These are phyloP conservation scores for Xerocomus minutiporus DNA, from an alignment of 1,284 basidiomycete species.

Conservation along the genomic window DNA sequence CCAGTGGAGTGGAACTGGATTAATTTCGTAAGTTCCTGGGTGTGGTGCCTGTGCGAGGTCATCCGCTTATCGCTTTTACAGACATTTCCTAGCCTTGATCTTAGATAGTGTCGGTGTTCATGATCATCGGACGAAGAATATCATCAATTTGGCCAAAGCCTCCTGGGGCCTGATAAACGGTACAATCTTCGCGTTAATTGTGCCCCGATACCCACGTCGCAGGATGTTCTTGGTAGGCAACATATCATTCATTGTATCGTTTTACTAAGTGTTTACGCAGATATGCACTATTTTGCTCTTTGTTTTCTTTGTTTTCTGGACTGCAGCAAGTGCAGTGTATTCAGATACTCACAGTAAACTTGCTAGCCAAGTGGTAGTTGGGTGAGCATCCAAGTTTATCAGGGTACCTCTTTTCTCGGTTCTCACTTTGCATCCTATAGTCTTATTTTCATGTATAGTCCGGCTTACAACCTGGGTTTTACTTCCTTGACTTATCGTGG, in stretches of 20 bases:
- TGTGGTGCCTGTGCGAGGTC: too few relatives aligned
- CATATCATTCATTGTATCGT: not conserved
- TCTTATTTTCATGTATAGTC: not conserved
- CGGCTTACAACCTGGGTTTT: not conserved
- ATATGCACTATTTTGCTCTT: constrained; percentile 14
- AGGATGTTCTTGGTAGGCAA: constrained; percentile 16
- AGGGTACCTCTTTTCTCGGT: not conserved
- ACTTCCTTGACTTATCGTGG: not conserved
- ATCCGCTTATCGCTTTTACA: constrained; percentile 1
- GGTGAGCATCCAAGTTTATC: constrained; percentile 2
- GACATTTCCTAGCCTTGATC: constrained; percentile 13
- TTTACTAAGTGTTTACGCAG: constrained; percentile 1
- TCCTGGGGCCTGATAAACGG: constrained; percentile 13
- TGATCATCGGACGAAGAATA: constrained; percentile 20
- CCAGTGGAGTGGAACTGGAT: constrained; percentile 35
- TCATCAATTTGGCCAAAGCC: constrained; percentile 11
- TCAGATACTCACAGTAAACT: constrained; percentile 10
- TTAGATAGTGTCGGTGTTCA: constrained; percentile 20
- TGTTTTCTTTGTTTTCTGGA: constrained; percentile 18
- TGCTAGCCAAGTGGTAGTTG: constrained; percentile 7
- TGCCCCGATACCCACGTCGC: constrained; percentile 15
- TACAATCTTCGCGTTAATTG: constrained; percentile 9
- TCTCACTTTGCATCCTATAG: not conserved
- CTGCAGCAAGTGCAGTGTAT: constrained; percentile 19
- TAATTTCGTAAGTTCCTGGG: constrained; percentile 9